Conservation (phyloP, 2,329 filamentous ascomycete genomes). For the Sclerotinia glacialis region DNA sequence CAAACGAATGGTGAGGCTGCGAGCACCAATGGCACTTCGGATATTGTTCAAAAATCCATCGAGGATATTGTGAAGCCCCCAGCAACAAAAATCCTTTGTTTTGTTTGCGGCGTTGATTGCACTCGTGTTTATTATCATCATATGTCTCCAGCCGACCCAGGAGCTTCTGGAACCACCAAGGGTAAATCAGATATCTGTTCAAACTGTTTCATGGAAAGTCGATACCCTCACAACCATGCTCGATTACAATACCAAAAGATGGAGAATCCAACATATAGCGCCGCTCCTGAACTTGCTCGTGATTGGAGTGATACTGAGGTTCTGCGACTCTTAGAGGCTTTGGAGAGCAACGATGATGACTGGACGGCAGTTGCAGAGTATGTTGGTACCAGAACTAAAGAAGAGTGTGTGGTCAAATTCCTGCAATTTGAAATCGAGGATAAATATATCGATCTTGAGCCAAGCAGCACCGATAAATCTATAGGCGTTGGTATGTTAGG, state of each 20-base stretch:
- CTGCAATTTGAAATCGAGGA: constrained; percentile 95
- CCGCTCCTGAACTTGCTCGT: constrained; percentile 65
- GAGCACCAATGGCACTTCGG: constrained; percentile 61
- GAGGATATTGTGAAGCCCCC: constrained; percentile 65
- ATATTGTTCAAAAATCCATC: constrained; percentile 41
- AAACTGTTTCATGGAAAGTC: constrained; percentile 81
- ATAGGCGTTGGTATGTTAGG: constrained; percentile 65
- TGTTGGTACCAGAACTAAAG: constrained; percentile 84
- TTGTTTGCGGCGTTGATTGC: constrained; percentile 90
- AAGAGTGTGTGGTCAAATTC: constrained; percentile 97
- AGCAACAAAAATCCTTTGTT: constrained; percentile 73
- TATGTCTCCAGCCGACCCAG: constrained; percentile 47
- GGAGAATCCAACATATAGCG: constrained; percentile 81
- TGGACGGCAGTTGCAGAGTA: constrained; percentile 92
- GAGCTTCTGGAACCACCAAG: constrained; percentile 44
- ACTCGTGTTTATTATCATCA: constrained; percentile 69
- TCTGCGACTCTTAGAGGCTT: constrained; percentile 81
- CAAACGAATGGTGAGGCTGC: constrained; percentile 70
- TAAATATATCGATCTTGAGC: constrained; percentile 85
- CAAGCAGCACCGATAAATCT: constrained; percentile 48
- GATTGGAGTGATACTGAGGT: constrained; percentile 93
- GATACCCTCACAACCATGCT: constrained; percentile 75
- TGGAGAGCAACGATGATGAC: constrained; percentile 93
- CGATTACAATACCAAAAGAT: constrained; percentile 82
- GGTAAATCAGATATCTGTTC: constrained; percentile 86